Percentiles rank a stretch among this genome's conserved stretches.
These are phyloP conservation scores for Craterostigma plantagineum DNA, from an alignment of 257 asterid species.

Conservation along the genomic window DNA sequence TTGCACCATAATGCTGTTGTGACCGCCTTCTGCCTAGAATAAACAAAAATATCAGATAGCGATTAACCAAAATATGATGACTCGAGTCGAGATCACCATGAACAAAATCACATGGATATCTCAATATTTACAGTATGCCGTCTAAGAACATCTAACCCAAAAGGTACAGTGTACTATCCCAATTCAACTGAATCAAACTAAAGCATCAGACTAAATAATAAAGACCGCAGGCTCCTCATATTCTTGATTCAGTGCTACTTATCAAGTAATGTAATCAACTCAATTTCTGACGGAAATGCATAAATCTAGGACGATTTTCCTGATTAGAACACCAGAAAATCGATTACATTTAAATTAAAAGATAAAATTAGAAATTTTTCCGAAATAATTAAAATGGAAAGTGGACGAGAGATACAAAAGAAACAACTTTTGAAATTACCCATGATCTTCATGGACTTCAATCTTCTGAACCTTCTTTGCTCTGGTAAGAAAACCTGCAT, in stretches of 20 bases:
- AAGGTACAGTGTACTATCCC: too few relatives aligned
- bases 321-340: too few relatives aligned
- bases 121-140: neutral
- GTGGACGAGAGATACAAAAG: neutral
- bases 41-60: conserved; percentile 6
- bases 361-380: too few relatives aligned
- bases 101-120: neutral
- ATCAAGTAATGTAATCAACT: conserved; percentile 5
- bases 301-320: neutral
- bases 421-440: conserved; percentile 26
- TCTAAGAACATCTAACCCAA: neutral
- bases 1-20: conserved; percentile 93
- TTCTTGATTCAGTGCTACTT: too few relatives aligned
- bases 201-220: too few relatives aligned
- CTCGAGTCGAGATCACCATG: too few relatives aligned
- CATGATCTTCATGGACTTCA: conserved; percentile 45
- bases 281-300: neutral
- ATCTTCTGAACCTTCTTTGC: conserved; percentile 42
- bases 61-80: conserved; percentile 1
- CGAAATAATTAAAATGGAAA: neutral
- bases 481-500: conserved; percentile 57
- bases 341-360: neutral
- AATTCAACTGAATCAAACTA: too few relatives aligned
- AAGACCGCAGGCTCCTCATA: too few relatives aligned
- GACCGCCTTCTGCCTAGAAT: conserved; percentile 83